Conservation (phyloP, 768 basidiomycete genomes). For the Roridomyces roridus region DNA sequence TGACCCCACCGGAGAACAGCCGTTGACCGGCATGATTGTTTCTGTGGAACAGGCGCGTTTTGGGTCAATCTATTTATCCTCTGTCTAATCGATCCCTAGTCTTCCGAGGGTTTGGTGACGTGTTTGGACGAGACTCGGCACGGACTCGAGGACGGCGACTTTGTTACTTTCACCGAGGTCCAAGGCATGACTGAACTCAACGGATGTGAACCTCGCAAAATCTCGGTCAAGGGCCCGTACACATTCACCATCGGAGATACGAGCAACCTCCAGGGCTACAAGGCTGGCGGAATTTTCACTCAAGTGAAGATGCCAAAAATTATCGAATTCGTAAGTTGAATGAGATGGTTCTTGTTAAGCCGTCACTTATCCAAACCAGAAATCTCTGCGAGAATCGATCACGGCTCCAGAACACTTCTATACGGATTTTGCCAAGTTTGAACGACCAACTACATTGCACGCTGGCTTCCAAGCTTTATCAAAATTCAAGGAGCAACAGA, state of each 20-base stretch:
- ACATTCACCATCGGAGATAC: conserved; percentile 98
- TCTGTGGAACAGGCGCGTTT: conserved; percentile 80
- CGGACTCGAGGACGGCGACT: conserved; percentile 98
- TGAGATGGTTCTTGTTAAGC: not conserved
- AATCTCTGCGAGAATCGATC: conserved; percentile 89
- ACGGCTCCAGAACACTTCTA: conserved; percentile 86
- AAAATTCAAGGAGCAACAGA: conserved; percentile 67
- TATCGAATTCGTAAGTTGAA: conserved; percentile 81
- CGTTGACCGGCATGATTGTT: conserved; percentile 93
- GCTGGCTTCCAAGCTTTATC: conserved; percentile 94
- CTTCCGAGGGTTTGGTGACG: conserved; percentile 90
- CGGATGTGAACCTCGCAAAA: conserved; percentile 87
- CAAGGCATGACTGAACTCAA: conserved; percentile 95
- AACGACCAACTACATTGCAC: conserved; percentile 89
- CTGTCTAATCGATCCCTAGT: conserved; percentile 47
- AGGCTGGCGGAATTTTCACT: conserved; percentile 90
- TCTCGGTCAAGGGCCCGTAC: conserved; percentile 95
- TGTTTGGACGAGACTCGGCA: conserved; percentile 97
- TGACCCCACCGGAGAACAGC: conserved; percentile 97
- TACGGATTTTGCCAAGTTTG: conserved; percentile 97
- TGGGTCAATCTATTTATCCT: not conserved
- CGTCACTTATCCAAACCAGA: conserved; percentile 52
- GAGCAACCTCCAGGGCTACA: conserved; percentile 75
- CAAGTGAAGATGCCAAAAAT: conserved; percentile 99
- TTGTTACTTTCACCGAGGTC: conserved; percentile 94